phyloP scores from a whole-genome alignment of 1,139 yeast genomes.

The Oligophagozyma castellii region DNA sequence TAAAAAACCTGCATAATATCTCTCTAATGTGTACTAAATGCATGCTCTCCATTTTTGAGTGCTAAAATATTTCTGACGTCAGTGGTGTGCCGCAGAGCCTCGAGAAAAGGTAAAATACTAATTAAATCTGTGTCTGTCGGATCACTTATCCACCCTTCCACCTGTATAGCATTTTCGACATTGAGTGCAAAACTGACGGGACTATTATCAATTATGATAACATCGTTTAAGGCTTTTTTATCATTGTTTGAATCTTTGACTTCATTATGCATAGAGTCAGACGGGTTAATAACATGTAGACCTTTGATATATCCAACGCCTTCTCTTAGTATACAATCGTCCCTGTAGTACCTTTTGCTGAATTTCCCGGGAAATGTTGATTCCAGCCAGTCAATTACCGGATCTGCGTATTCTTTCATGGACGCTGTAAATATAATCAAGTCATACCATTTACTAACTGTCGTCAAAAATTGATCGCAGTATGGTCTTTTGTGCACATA shows the following conservation, averaged over 20 bases:
- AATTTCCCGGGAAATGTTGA: slow-evolving; percentile 22
- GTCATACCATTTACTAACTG: slow-evolving; percentile 78
- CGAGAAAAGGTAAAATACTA: slow-evolving; percentile 66
- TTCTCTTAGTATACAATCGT: slow-evolving; percentile 60
- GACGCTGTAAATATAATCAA: slow-evolving; percentile 88
- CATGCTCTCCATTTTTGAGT: slow-evolving; percentile 62
- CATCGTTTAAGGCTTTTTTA: slow-evolving; percentile 37
- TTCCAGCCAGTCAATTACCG: slow-evolving; percentile 84
- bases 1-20: too few relatives aligned
- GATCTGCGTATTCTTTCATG: slow-evolving; percentile 91
- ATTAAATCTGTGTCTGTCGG: slow-evolving; percentile 75
- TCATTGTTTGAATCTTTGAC: slow-evolving; percentile 1
- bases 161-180: slow-evolving; percentile 77
- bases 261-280: too few relatives aligned
- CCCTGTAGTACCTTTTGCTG: slow-evolving; percentile 53
- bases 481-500: slow-evolving; percentile 86
- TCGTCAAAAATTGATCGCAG: slow-evolving; percentile 70
- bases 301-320: slow-evolving; percentile 89
- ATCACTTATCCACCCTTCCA: slow-evolving; percentile 97
- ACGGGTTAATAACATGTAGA: slow-evolving; percentile 35
- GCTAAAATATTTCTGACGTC: slow-evolving; percentile 80
- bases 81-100: slow-evolving; percentile 63
- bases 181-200: slow-evolving; percentile 80
- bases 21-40: too few relatives aligned
- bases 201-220: slow-evolving; percentile 79